phyloP scores from a whole-genome alignment of 441 rosid genomes.

The Gossypium schwendimanii region DNA sequence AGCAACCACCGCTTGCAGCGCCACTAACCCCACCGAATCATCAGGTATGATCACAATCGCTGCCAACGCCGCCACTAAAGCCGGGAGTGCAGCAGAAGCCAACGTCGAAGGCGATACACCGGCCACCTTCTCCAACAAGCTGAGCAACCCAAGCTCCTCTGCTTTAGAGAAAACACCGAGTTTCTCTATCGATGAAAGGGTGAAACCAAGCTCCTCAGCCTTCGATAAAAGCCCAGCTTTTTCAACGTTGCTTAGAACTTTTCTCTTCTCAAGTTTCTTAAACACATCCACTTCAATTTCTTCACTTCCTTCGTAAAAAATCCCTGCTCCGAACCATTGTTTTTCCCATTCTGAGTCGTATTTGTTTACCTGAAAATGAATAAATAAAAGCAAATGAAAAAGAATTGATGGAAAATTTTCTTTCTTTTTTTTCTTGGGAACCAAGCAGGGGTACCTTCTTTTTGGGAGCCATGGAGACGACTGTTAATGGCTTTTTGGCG shows the following conservation, averaged over 20 bases:
- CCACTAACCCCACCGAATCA: constrained; percentile 64
- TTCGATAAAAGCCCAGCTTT: constrained; percentile 75
- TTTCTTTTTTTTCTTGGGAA: neutral
- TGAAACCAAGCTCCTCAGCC: constrained; percentile 59
- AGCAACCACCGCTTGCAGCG: constrained; percentile 52
- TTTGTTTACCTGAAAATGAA: constrained; percentile 52
- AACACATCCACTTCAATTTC: constrained; percentile 76
- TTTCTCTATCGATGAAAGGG: neutral
- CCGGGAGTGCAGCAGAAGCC: constrained; percentile 69
- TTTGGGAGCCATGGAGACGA: constrained; percentile 69
- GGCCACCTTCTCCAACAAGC: constrained; percentile 60
- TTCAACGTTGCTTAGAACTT: constrained; percentile 77
- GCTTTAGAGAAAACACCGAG: constrained; percentile 33
- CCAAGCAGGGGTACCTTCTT: constrained; percentile 37
- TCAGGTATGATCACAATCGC: constrained; percentile 65
- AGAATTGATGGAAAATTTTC: neutral
- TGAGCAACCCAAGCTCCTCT: constrained; percentile 32
- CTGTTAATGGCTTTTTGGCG: constrained; percentile 28
- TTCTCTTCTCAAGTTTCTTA: constrained; percentile 76
- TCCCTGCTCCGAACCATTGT: constrained; percentile 86
- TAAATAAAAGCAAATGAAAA: neutral
- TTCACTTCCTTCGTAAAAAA: constrained; percentile 78
- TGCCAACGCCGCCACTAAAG: constrained; percentile 52
- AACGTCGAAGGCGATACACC: constrained; percentile 67
- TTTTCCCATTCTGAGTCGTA: constrained; percentile 54